phyloP scores from a whole-genome alignment of 2,329 filamentous ascomycete genomes.

The Phoma sp. region DNA sequence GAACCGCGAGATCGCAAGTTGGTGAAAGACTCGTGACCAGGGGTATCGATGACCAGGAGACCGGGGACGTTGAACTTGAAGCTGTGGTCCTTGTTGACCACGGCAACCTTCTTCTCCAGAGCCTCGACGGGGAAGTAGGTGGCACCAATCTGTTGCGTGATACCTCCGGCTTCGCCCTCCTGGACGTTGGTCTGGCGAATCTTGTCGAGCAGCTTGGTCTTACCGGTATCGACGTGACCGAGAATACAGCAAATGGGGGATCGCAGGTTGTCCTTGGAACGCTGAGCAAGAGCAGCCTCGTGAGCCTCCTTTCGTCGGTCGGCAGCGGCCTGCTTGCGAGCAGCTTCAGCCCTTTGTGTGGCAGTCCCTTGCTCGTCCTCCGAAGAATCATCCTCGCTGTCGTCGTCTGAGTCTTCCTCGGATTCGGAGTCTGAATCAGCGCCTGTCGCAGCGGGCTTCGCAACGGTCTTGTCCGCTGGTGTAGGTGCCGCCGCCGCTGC shows the following conservation, averaged over 20 bases:
- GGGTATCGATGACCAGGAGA: slow-evolving; percentile 95
- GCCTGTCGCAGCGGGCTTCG: slow-evolving; percentile 14
- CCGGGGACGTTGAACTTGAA: slow-evolving; percentile 99
- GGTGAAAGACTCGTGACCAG: slow-evolving; percentile 99
- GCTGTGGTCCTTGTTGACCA: slow-evolving; percentile 86
- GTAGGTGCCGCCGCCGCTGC: slow-evolving; percentile 30
- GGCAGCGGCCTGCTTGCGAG: slow-evolving; percentile 86
- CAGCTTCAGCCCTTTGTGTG: slow-evolving; percentile 73
- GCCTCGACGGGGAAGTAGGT: slow-evolving; percentile 98
- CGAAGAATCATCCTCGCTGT: slow-evolving; percentile 69
- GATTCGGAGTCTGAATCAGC: slow-evolving; percentile 50
- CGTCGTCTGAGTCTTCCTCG: slow-evolving; percentile 58
- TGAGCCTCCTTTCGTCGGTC: slow-evolving; percentile 88
- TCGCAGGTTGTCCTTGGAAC: slow-evolving; percentile 91
- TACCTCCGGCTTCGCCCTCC: slow-evolving; percentile 98
- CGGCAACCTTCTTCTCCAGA: slow-evolving; percentile 87
- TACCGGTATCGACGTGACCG: slow-evolving; percentile 99
- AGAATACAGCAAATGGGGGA: slow-evolving; percentile 99
- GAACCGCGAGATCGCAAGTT: slow-evolving; percentile 97
- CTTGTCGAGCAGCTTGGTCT: slow-evolving; percentile 99
- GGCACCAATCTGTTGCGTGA: slow-evolving; percentile 98
- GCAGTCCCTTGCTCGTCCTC: slow-evolving; percentile 80
- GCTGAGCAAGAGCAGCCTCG: slow-evolving; percentile 87
- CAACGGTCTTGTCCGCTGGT: slow-evolving; percentile 13
- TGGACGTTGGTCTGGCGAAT: slow-evolving; percentile 98